These are phyloP conservation scores for Arachis hypogaea DNA, from an alignment of 306 rosid genomes.

Conservation along the genomic window DNA sequence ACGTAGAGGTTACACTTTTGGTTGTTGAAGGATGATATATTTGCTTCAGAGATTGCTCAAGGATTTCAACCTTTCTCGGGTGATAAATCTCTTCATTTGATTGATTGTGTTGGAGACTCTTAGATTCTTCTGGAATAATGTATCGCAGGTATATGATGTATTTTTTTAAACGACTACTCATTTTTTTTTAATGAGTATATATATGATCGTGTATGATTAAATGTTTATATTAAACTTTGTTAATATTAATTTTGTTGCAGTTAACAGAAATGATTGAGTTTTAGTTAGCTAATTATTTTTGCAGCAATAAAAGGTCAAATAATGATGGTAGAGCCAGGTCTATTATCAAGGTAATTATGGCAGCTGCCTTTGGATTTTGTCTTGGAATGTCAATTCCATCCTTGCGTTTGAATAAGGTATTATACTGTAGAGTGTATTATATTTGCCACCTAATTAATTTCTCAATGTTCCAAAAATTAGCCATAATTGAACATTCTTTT, in stretches of 20 bases:
- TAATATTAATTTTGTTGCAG: neutral
- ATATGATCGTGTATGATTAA: no score
- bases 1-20: constrained; percentile 13
- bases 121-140: constrained; percentile 44
- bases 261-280: constrained; percentile 28
- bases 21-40: constrained; percentile 49
- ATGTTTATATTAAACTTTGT: no score
- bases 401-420: constrained; percentile 66
- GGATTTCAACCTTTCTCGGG: constrained; percentile 40
- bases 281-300: constrained; percentile 34
- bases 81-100: constrained; percentile 46
- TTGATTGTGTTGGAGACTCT: constrained; percentile 42
- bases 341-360: constrained; percentile 60
- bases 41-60: constrained; percentile 41
- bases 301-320: constrained; percentile 67
- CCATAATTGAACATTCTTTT: constrained; percentile 33
- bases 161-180: no score
- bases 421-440: neutral
- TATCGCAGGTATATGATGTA: constrained; percentile 49
- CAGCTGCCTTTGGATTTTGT: constrained; percentile 75
- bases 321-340: constrained; percentile 51
- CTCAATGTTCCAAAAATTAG: neutral
- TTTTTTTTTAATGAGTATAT: no score
- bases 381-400: constrained; percentile 76
- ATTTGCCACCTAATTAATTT: constrained; percentile 14